A percentile compares a stretch with the other conserved stretches of the same genome.
Conservation (phyloP, 306 rosid genomes). For the Acacia acuminata region DNA sequence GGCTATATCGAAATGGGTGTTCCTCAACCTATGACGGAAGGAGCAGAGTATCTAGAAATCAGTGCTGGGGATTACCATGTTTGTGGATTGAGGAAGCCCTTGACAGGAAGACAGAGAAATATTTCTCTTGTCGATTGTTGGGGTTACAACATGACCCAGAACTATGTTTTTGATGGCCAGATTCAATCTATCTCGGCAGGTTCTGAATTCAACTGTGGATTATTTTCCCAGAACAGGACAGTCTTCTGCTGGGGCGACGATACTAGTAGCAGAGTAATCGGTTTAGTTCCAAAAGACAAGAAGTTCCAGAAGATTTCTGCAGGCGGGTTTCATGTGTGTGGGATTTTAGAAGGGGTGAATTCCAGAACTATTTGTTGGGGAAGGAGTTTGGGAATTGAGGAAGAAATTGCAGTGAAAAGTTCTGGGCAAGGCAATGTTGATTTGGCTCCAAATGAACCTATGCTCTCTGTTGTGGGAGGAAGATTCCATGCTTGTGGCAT, state of each 20-base stretch:
- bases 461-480: conserved; percentile 87
- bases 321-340: conserved; percentile 95
- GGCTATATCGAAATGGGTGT: conserved; percentile 78
- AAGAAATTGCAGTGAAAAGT: conserved; percentile 57
- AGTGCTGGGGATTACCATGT: conserved; percentile 95
- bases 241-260: conserved; percentile 93
- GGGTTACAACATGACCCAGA: conserved; percentile 93
- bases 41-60: conserved; percentile 70
- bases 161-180: conserved; percentile 70
- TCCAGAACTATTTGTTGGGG: conserved; percentile 86
- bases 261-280: conserved; percentile 65
- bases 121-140: conserved; percentile 83
- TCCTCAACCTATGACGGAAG: conserved; percentile 77
- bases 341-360: conserved; percentile 66
- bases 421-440: conserved; percentile 65
- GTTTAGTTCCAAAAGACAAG: conserved; percentile 49
- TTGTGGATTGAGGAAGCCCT: conserved; percentile 72
- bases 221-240: conserved; percentile 80
- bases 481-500: conserved; percentile 94
- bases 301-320: conserved; percentile 73
- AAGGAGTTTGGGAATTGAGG: conserved; percentile 71
- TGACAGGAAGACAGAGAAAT: conserved; percentile 62
- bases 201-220: conserved; percentile 83
- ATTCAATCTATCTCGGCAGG: conserved; percentile 83
- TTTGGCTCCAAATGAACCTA: conserved; percentile 69